Percentiles rank a stretch among this genome's conserved stretches.
phyloP scores from a whole-genome alignment of 805 yeast genomes.

The Cyberlindnera euphorbiiphila region DNA sequence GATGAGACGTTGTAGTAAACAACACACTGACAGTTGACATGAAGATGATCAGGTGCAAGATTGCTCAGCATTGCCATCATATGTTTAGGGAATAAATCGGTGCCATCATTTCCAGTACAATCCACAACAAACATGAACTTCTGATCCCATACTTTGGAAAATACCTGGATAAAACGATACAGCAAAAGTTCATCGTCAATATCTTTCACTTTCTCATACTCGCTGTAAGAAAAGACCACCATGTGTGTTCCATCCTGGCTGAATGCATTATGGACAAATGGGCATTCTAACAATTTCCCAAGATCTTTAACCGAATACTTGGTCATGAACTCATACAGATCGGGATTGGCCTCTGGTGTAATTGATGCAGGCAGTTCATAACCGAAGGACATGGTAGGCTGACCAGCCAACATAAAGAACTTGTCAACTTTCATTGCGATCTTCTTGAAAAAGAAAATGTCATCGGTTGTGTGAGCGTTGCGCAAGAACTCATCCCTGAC shows the following conservation, averaged over 20 bases:
- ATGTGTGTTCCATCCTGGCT: constrained; percentile 73
- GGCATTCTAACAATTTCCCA: constrained; percentile 38
- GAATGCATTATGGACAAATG: constrained; percentile 58
- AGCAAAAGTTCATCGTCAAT: constrained; percentile 47
- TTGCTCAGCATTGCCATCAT: constrained; percentile 37
- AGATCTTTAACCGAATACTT: constrained; percentile 55
- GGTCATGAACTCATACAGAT: constrained; percentile 70
- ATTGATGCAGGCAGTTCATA: constrained; percentile 54
- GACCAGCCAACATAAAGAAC: constrained; percentile 48
- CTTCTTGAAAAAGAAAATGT: constrained; percentile 20
- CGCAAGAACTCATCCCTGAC: constrained; percentile 29
- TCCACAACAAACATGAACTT: constrained; percentile 63
- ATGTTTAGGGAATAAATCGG: constrained; percentile 24
- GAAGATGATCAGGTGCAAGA: constrained; percentile 49
- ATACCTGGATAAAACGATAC: constrained; percentile 59
- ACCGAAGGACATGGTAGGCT: constrained; percentile 52
- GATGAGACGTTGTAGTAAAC: constrained; percentile 44
- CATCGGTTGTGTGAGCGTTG: constrained; percentile 18
- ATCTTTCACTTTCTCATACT: constrained; percentile 33
- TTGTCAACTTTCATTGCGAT: constrained; percentile 43
- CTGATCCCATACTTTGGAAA: constrained; percentile 68
- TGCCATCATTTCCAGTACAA: constrained; percentile 54
- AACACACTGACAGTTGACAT: constrained; percentile 47
- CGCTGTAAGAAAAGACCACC: constrained; percentile 47
- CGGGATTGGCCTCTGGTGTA: constrained; percentile 46